Evolutionary conservation across 805 yeast species (phyloP), one percentile per base, ranked within the genome.

Genomic region (Debaryomyces maramus): DNA sequence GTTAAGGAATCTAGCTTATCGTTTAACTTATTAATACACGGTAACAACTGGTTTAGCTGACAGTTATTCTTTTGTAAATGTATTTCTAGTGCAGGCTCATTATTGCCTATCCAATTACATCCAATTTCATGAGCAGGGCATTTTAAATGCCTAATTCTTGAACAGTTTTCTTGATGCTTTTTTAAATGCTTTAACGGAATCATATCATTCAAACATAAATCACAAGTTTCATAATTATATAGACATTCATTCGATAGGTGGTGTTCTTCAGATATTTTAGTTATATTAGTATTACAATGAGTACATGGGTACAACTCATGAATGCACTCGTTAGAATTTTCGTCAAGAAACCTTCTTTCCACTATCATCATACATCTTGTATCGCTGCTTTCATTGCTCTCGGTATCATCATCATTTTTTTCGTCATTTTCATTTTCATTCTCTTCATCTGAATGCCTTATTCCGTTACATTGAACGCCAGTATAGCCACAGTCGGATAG

Each of bases 41-140:
- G 72, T 7, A 63, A 40, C 13, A 67, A 43, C 24, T 48, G 52
- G 40, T 55, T 52, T 20, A 67, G 46, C 22, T 56, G 65, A 43
- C 73, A 67, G 36, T 56, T 56, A 15, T 53, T 56, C 14, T 53
- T 50, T 22, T 56, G 54, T 7, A 59, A 19, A 40, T 67, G 73
- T 15, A 62, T 58, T 36, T 67, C 73, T 31, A 67, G 44, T 6
- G 69, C 48, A 2, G 72, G 61, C 24, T 58, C 58, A 29, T 52
- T 66, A 23, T 51, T 53, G 0, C 72, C 73, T 1, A 59, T 48
- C 78, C 81, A 77, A 21, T 59, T 63, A 45, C 83, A 77, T 1
- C 83, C 83, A 36, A 66, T 72, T 20, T 58, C 61, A 14, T 45
- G 41, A 0, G 77, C 80, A 0, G 81, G 78, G 44, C 83, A 77